Base-by-base conservation (phyloP, 176 grass and related monocot species). In the Themeda triandra region DNA sequence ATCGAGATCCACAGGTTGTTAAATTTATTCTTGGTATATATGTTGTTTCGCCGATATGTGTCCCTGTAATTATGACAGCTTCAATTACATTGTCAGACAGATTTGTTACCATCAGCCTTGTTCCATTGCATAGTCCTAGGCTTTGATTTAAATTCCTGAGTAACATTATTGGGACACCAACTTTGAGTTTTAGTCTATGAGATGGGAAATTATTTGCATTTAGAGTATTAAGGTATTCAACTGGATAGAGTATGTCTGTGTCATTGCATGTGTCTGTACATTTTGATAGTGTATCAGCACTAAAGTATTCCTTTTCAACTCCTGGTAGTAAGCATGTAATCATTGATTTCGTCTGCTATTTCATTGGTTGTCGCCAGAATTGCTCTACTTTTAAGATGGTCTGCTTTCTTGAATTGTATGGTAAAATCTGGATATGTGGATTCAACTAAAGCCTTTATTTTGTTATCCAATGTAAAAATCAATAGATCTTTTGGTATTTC, bases 401-500 rank as follows among this genome's bases (percentile, higher is more conserved):
- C 32, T 6, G 0, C 1, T 1, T 10, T 27, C 3, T 8, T 25
- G 0, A 3, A 73, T 6, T 2, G 8, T 3, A 1, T 23, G 14
- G 3, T 0, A 1, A 73, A 73, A 13, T 49, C 9, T 7, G 68
- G 68, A 44, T 14, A 25, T 23, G 1, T 10, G 0, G 0, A 48
- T 1, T 14, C 13, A n/a, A n/a, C 4, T 1, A 40, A 2, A 0
- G 4, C 9, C n/a, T 36, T 1, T 0, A 69, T 24, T 13, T 69
- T 69, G 1, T 36, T 36, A 0, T 4, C 17, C 0, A 33, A 5
- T 0, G 59, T 63, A 0, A 0, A 5, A 0, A 63, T 0, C 0
- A 63, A 0, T 14, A 63, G 13, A 6, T 63, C 59, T 0, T 11
- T 0, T 14, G 59, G 59, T 0, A 63, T 14, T 27, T 63, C 1